These are phyloP conservation scores for Larix kaempferi DNA, from an alignment of 75 land plant genomes.

Conservation along the genomic window DNA sequence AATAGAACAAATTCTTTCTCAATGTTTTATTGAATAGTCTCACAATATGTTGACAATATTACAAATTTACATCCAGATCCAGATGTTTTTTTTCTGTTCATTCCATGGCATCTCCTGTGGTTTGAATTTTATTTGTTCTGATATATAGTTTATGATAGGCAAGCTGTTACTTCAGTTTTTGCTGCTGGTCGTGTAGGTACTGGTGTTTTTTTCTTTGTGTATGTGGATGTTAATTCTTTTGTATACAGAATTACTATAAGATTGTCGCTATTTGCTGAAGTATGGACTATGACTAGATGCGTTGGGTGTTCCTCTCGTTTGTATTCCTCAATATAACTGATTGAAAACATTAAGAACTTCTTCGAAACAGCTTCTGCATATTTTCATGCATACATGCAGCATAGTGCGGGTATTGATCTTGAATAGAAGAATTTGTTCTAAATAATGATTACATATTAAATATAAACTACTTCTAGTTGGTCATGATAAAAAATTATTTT, in stretches of 20 bases:
- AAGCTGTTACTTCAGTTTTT: neutral
- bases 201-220: neutral
- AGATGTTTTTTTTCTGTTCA: neutral
- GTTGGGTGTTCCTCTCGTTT: neutral
- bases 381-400: no score
- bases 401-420: no score
- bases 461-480: no score
- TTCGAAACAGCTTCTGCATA: no score
- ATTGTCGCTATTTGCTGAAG: neutral
- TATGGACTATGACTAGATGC: neutral
- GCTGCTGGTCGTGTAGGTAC: neutral
- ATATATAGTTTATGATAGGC: neutral
- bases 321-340: neutral
- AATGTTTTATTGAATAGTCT: neutral
- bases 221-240: no score
- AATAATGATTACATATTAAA: no score
- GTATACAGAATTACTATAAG: neutral
- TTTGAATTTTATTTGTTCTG: neutral
- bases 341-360: no score
- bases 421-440: no score
- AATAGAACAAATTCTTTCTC: no score
- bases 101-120: neutral
- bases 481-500: no score
- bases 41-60: neutral
- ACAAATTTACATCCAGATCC: neutral